Conservation (phyloP, 2,329 filamentous ascomycete genomes). For the Epichloe gansuensis region DNA sequence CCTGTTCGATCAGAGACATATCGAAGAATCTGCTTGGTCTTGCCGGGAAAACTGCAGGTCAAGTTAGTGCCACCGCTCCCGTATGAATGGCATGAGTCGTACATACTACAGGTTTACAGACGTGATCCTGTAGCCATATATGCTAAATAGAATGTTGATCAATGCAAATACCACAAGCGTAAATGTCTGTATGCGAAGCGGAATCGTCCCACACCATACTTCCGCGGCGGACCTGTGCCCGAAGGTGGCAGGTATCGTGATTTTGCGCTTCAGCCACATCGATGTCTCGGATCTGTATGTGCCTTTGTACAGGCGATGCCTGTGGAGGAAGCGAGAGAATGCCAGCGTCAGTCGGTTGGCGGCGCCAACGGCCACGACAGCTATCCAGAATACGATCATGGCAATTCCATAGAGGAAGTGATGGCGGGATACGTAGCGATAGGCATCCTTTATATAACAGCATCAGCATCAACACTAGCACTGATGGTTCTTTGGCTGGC, state of each 20-base stretch:
- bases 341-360: slow-evolving; percentile 16
- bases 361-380: slow-evolving; percentile 24
- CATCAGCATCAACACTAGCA: neutral
- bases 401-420: slow-evolving; percentile 24
- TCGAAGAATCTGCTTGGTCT: slow-evolving; percentile 28
- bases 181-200: slow-evolving; percentile 29
- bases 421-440: slow-evolving; percentile 20
- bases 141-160: slow-evolving; percentile 24
- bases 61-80: neutral
- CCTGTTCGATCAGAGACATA: slow-evolving; percentile 52
- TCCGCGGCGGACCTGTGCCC: slow-evolving; percentile 30
- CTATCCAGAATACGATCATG: slow-evolving; percentile 28
- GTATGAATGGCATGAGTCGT: no score
- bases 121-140: slow-evolving; percentile 25
- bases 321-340: slow-evolving; percentile 3
- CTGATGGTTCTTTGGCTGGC: neutral
- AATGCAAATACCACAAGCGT: slow-evolving; percentile 25
- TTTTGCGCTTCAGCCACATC: slow-evolving; percentile 20
- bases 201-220: slow-evolving; percentile 31
- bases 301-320: neutral
- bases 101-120: slow-evolving; percentile 28
- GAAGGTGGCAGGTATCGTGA: slow-evolving; percentile 29
- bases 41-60: slow-evolving; percentile 20
- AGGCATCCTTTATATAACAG: slow-evolving; percentile 9
- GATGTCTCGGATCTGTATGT: neutral